phyloP scores from a whole-genome alignment of 306 rosid species.

The Quercus gilva region DNA sequence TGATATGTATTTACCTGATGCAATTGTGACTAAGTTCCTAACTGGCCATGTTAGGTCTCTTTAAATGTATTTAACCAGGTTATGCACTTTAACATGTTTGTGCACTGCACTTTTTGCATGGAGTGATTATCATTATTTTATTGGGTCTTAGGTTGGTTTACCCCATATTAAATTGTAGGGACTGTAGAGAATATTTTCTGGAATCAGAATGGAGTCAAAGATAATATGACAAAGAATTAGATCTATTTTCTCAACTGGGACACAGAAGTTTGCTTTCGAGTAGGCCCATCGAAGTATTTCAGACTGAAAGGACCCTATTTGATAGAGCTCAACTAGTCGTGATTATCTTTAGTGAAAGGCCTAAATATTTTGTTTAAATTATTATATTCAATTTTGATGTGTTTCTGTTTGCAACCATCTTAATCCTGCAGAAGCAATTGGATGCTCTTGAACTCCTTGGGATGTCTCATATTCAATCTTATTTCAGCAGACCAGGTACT shows the following conservation, averaged over 20 bases:
- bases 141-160: constrained; percentile 21
- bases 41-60: background rate
- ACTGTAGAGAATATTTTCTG: constrained; percentile 19
- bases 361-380: background rate
- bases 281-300: constrained; percentile 21
- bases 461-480: background rate
- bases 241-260: constrained; percentile 16
- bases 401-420: background rate
- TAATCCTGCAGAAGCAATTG: background rate
- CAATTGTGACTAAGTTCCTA: constrained; percentile 3
- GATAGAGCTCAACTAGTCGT: background rate
- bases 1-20: constrained; percentile 16
- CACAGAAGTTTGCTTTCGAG: constrained; percentile 17
- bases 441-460: background rate
- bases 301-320: constrained; percentile 15
- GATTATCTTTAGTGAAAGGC: background rate
- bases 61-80: constrained; percentile 12
- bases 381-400: background rate
- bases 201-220: constrained; percentile 22
- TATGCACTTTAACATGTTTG: constrained; percentile 31
- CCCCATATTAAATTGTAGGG: constrained; percentile 33
- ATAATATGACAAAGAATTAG: constrained; percentile 31
- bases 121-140: constrained; percentile 22
- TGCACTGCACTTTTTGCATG: constrained; percentile 35
- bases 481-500: background rate